Evolutionary conservation across 179 eudicot species (phyloP), one percentile per base, ranked within the genome.

Genomic region (Beta macrorhiza): DNA sequence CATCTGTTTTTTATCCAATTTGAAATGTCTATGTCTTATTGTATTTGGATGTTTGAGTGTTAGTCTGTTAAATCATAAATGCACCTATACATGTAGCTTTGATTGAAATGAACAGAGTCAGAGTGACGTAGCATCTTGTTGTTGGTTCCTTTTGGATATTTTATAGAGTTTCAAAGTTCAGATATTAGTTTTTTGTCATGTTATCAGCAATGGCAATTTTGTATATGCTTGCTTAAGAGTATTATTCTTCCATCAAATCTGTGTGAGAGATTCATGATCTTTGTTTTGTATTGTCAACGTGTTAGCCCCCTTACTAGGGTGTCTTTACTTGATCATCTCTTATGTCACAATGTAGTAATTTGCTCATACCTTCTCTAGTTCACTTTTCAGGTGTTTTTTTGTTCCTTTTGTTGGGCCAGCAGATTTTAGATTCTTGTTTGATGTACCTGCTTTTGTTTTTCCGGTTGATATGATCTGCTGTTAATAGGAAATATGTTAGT

Each of bases 291-390:
- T 49, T 13, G 17, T 49, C 45, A 77, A 19, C 25, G 42, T 37
- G 42, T 37, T 37, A 37, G 42, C 42, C 42, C n/a, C 78, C 19
- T 76, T 61, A 15, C 58, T 63, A 7, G 3, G 56, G 7, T 49
- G 63, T 25, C 63, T 74, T 29, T 61, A 25, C 47, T 74, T 74
- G 45, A 14, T 73, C 61, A 52, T 77, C 63, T 65, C 61, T 67
- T 65, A 17, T 55, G n/a, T 67, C 32, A 53, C 32, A 67, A 16
- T 78, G 32, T 29, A 29, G 32, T 29, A 29, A 19, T 17, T 77
- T 64, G 32, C n/a, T 16, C 32, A 20, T n/a, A 52, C 42, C 1
- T 52, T 15, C 0, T 69, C 20, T 13, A 0, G 32, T 59, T 45
- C 7, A 37, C 42, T 37, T 37, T 37, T 37, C 42, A 37, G 42